Evolutionary conservation across 129 eudicot genomes (phyloP), one percentile per base, ranked within the genome.

Genomic region (Chrysanthemum makinoi): DNA sequence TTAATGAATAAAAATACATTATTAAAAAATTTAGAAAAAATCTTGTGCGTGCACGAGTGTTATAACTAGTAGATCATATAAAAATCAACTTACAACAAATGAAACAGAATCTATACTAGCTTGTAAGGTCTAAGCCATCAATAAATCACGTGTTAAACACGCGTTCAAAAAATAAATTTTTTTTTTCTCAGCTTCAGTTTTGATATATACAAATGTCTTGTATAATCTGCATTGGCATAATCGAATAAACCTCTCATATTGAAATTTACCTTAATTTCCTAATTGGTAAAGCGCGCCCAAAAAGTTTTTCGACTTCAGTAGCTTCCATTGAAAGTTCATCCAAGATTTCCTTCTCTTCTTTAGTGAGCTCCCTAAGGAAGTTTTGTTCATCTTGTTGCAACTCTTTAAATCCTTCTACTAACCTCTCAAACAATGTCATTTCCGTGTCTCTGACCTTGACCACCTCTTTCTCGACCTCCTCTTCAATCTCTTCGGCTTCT

Each of bases 301-400:
- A 88, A 61, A 91, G 79, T 62, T 86, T 84, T 61, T 88, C 97
- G 11, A 88, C 88, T 70, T 91, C 87, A 7, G 47, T 69, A 3
- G 97, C 95, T 76, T 91, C 95, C 95, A 91, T 85, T 80, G 86
- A 76, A 51, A 91, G 89, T 35, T 73, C 86, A 79, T 63, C 64
- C 75, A 88, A 70, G 15, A 91, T 22, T 20, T 91, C 93, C 83
- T 83, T 91, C 77, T 85, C 89, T 74, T 85, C 90, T 66, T 82
- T 85, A 44, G 70, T 85, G 48, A 85, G 55, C 62, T 80, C 81
- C 19, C 74, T 83, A n/a, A 83, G 15, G 26, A 83, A 83, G 51
- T 83, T 74, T 26, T 83, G 60, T 62, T 83, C 86, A 71, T 83
- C 86, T 73, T 70, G 67, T 58, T 70, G 66, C 61, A 83, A 60